Conservation (phyloP, 2,329 filamentous ascomycete genomes). For the Orbilia brochopaga region DNA sequence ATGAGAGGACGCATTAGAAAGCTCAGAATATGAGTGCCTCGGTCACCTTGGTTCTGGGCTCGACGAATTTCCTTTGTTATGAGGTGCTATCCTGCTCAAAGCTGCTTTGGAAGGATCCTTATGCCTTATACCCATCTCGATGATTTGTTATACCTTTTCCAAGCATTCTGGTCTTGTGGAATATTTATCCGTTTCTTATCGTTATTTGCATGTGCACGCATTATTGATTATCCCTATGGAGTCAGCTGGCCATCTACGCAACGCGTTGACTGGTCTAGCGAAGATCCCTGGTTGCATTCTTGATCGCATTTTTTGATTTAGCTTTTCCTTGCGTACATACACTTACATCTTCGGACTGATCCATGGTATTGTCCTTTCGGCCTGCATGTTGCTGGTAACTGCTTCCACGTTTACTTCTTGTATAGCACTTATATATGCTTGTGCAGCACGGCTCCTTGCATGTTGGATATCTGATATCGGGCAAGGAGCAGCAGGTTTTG, state of each 20-base stretch:
- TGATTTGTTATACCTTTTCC: background rate
- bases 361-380: background rate
- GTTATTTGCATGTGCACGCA: too few relatives aligned
- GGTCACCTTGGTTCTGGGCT: slow-evolving; percentile 12
- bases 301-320: background rate
- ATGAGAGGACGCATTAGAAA: background rate
- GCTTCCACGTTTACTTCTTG: background rate
- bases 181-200: background rate
- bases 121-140: slow-evolving; percentile 37
- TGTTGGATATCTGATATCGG: background rate
- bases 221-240: background rate
- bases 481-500: slow-evolving; percentile 26
- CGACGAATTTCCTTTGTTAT: slow-evolving; percentile 45
- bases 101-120: slow-evolving; percentile 20
- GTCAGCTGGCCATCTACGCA: background rate
- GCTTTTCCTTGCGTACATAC: background rate
- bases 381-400: slow-evolving; percentile 1
- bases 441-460: background rate
- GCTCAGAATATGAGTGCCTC: slow-evolving; percentile 5
- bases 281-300: background rate
- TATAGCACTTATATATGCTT: background rate
- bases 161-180: slow-evolving; percentile 11
- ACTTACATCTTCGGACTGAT: background rate
- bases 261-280: background rate
- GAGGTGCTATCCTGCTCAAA: slow-evolving; percentile 8